Evolutionary conservation across 1,284 basidiomycete species (phyloP), one percentile per base, ranked within the genome.

Genomic region (Heterobasidion irregulare): DNA sequence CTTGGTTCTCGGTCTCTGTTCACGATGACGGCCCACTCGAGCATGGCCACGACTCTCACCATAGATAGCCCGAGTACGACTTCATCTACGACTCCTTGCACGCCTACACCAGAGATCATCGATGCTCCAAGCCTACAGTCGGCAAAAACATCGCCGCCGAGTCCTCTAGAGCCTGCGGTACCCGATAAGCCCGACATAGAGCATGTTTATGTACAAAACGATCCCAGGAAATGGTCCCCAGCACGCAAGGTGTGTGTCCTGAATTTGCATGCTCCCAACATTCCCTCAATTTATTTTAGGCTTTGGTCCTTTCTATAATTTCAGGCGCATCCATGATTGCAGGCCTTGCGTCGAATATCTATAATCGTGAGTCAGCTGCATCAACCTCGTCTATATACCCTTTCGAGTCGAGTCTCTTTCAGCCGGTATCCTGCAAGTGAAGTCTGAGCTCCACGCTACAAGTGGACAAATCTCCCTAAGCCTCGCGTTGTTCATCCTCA

Each of bases 401-500:
- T 10, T 41, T 41, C n/a, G 38, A 10, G 10, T 4, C 10, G 8
- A 6, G 38, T 35, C 15, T 9, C 47, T n/a, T 56, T 47, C 61
- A 80, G 86, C 86, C 51, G 80, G 82, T 2, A 85, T 92, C 53
- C 73, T 80, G 47, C 72, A 87, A 56, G 82, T 94, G 64, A 74
- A 86, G 60, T 62, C 62, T 0, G 76, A 89, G 43, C 72, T 94
- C 19, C 74, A 81, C 56, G 87, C 89, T 0, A 83, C 79, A 0
- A 76, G 80, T 50, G 71, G 77, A 2, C 76, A 91, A 59, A 84
- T 95, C 55, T 87, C 89, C 53, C 74, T 88, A 63, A 84, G 80
- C 61, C 68, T 94, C 8, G 84, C 87, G 1, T 63, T 90, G 12
- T 95, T 91, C 69, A 92, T 94, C 61, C 70, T 91, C 18, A 67